phyloP scores from a whole-genome alignment of 1,284 basidiomycete genomes.

The Fistulinella cinereoalba region DNA sequence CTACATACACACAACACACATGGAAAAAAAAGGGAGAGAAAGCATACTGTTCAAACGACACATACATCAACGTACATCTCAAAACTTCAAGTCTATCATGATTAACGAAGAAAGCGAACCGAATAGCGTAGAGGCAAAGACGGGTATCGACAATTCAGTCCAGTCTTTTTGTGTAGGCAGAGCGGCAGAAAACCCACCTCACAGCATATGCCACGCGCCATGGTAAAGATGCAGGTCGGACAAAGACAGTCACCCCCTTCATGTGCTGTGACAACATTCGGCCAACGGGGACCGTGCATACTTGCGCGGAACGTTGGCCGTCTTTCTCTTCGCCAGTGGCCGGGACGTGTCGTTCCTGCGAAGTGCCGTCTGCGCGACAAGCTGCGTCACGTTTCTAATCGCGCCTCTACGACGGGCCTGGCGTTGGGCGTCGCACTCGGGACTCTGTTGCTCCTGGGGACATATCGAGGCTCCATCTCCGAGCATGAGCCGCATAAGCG shows the following conservation, averaged over 20 bases:
- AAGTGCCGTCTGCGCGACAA: constrained; percentile 58
- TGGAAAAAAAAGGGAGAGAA: neutral
- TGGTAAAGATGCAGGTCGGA: constrained; percentile 11
- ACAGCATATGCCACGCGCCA: constrained; percentile 17
- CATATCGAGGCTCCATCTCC: constrained; percentile 22
- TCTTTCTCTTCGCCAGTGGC: constrained; percentile 37
- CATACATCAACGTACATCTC: neutral
- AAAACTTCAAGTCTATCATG: neutral
- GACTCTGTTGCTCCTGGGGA: constrained; percentile 22
- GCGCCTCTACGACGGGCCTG: constrained; percentile 23
- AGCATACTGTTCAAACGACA: neutral
- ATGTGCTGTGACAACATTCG: constrained; percentile 3
- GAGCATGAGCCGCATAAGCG: constrained; percentile 50
- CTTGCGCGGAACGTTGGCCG: constrained; percentile 14
- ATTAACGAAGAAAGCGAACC: too few species aligned
- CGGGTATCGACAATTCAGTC: constrained; percentile 18
- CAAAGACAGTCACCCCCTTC: too few species aligned
- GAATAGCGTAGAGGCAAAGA: neutral
- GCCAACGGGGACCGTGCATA: constrained; percentile 30
- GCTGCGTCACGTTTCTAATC: constrained; percentile 43
- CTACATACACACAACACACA: neutral
- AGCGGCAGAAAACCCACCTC: constrained; percentile 27
- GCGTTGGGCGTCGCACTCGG: constrained; percentile 20
- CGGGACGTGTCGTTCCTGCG: constrained; percentile 41
- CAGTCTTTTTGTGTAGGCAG: constrained; percentile 9